Percentiles rank a stretch among this genome's conserved stretches.
These are phyloP conservation scores for Phytophthora cajani DNA, from an alignment of 352 stramenopile genomes.

Conservation along the genomic window DNA sequence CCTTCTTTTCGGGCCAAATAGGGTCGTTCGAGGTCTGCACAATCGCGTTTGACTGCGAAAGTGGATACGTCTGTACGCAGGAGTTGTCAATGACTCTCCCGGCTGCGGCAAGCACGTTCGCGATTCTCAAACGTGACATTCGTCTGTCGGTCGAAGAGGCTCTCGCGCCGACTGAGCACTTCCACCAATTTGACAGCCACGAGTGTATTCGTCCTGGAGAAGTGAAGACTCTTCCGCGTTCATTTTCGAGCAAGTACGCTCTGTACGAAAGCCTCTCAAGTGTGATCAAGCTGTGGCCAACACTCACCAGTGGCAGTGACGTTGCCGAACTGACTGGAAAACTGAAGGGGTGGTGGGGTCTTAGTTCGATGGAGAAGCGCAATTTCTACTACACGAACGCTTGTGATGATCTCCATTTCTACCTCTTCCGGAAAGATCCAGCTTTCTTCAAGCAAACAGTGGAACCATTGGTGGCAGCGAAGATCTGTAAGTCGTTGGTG, in stretches of 20 bases:
- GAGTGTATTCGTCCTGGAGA: slow-evolving; percentile 35
- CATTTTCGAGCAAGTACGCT: slow-evolving; percentile 46
- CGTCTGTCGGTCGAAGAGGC: slow-evolving; percentile 37
- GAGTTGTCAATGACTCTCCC: slow-evolving; percentile 30
- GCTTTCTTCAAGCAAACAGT: slow-evolving; percentile 50
- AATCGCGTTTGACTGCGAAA: slow-evolving; percentile 35
- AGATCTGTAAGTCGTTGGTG: slow-evolving; percentile 60
- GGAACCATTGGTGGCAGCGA: slow-evolving; percentile 44
- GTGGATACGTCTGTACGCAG: slow-evolving; percentile 28
- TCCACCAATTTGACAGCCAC: slow-evolving; percentile 46
- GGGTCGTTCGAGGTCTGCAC: slow-evolving; percentile 47
- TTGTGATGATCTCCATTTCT: slow-evolving; percentile 66
- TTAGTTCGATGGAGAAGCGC: slow-evolving; percentile 33
- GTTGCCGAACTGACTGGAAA: slow-evolving; percentile 33
- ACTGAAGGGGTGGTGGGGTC: slow-evolving; percentile 40
- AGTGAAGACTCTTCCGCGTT: slow-evolving; percentile 29
- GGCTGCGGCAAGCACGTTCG: background rate
- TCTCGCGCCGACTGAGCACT: slow-evolving; percentile 38
- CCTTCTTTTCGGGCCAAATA: slow-evolving; percentile 22
- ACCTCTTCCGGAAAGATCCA: slow-evolving; percentile 58
- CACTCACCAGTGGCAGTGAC: slow-evolving; percentile 22
- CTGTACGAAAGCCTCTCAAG: slow-evolving; percentile 45
- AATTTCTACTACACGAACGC: slow-evolving; percentile 52
- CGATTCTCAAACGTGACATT: slow-evolving; percentile 36
- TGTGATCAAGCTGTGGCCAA: slow-evolving; percentile 44